phyloP scores from a whole-genome alignment of 129 eudicot species.

The Cynara cardunculus region DNA sequence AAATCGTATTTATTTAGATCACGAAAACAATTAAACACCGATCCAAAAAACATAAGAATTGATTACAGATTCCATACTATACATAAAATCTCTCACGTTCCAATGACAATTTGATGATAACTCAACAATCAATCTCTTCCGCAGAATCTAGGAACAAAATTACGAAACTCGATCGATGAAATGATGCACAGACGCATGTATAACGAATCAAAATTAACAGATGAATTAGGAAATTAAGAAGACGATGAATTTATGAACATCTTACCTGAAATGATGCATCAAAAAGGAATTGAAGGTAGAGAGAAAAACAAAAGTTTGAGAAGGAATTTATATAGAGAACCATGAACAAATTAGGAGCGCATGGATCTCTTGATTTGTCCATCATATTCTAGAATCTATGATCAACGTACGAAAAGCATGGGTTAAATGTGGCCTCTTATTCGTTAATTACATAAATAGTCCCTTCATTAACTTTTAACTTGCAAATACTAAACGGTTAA shows the following conservation, averaged over 20 bases:
- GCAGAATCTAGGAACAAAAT: background rate
- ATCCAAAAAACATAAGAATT: background rate
- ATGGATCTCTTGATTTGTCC: slow-evolving; percentile 13
- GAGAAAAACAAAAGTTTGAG: background rate
- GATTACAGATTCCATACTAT: background rate
- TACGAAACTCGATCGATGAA: background rate
- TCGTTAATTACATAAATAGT: slow-evolving; percentile 6
- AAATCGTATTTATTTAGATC: slow-evolving; percentile 1
- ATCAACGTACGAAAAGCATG: slow-evolving; percentile 22
- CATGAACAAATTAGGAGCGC: background rate
- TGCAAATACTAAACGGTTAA: no score
- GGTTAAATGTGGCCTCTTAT: slow-evolving; percentile 33
- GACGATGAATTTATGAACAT: background rate
- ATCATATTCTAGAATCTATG: slow-evolving; percentile 2
- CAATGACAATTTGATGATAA: background rate
- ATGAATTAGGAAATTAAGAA: background rate
- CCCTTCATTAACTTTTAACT: background rate
- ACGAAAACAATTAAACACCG: background rate
- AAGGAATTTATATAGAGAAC: slow-evolving; percentile 12
- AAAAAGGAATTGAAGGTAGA: background rate
- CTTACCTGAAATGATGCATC: slow-evolving; percentile 17
- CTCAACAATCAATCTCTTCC: background rate
- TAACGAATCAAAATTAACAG: background rate
- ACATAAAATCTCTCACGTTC: background rate
- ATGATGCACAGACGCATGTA: background rate